Base-by-base conservation (phyloP, 2,329 filamentous ascomycete species). In the Coniosporium tulheliwenetii region DNA sequence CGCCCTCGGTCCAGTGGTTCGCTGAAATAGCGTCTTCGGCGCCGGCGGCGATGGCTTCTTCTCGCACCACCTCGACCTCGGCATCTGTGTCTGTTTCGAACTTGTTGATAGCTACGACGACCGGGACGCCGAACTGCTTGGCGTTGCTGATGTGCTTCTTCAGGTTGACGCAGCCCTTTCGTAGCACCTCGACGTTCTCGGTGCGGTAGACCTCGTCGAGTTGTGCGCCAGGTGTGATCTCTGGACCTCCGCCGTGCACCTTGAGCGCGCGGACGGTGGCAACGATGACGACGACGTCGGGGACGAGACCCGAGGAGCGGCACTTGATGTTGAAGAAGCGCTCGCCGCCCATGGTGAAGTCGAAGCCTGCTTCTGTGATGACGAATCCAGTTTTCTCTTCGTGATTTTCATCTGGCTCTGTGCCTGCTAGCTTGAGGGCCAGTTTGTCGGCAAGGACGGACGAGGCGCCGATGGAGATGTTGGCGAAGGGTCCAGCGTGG, bases 281-380 rank as follows among this genome's bases (percentile, higher is more conserved):
- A 32, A 98, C 91, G 44, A 98, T 79, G 36, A 98, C 85, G 5
- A 94, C 87, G 1, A 86, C 85, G 55, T 98, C 91, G 2, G 91
- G 91, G 2, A 85, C 77, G 37, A 98, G 79, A 16, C 89, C 89
- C 5, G 89, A 95, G 8, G 86, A 83, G 45, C 91, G 82, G 67
- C 91, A 96, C 73, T 98, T 98, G 71, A 98, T 96, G 70, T 98
- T 96, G 77, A 98, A 96, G 73, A 98, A 98, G 40, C 91, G 82
- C 72, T 98, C 91, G 47, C 91, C 91, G 48, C 91, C 91, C 91
- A 98, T 98, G 53, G 91, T 96, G 66, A 98, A 98, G 64, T 98
- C 91, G 61, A 98, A 98, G 8, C 91, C 91, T 40, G 91, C 89
- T 63, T 98, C 91, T 1, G 91, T 98, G 32, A 98, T 79, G 15